Base-by-base conservation (phyloP, 2,329 filamentous ascomycete genomes). In the Penicillium sp. region DNA sequence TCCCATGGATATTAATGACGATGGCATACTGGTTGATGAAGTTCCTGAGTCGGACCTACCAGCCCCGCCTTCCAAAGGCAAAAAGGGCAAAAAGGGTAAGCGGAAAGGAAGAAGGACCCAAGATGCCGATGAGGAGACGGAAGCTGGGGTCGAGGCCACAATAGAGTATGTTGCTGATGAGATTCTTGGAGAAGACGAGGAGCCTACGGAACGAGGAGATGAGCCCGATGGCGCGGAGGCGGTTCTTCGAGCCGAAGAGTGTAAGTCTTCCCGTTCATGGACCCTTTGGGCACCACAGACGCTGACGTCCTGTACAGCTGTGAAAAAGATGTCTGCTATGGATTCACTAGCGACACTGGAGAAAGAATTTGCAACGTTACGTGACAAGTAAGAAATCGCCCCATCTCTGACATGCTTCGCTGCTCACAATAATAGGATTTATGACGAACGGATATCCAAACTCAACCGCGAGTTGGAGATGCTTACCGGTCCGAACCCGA, bases 361-460 rank as follows among this genome's bases (percentile, higher is more conserved):
- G 72, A 89, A 89, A 73, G 90, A 94, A 70, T 99, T 99, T 77
- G 86, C 88, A 58, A 84, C 89, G 19, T 90, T 97, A 70, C 86
- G 92, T 68, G 92, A 82, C 65, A 80, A 78, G 79, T 81, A 72
- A 72, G 75, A 50, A n/a, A 19, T 39, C 5, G n/a, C 21, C 15
- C 8, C 27, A 29, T 51, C 35, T 38, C 48, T 7, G n/a, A 47
- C 17, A 15, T 25, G 43, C 29, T 35, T n/a, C 13, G 29, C 49
- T 57, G 31, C 66, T 70, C 27, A 69, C 21, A 21, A 29, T 57
- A 23, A 9, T 68, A 96, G 92, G 64, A 83, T 97, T 42, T 94
- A 93, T 74, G 91, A 94, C 70, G 93, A 97, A 74, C 86, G 91
- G 61, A 83, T 99, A 23, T 88, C 90, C 50, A 87, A 90, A 68